These are phyloP conservation scores for Aspergillus heteromorphus DNA, from an alignment of 495 filamentous ascomycete genomes.

Conservation along the genomic window DNA sequence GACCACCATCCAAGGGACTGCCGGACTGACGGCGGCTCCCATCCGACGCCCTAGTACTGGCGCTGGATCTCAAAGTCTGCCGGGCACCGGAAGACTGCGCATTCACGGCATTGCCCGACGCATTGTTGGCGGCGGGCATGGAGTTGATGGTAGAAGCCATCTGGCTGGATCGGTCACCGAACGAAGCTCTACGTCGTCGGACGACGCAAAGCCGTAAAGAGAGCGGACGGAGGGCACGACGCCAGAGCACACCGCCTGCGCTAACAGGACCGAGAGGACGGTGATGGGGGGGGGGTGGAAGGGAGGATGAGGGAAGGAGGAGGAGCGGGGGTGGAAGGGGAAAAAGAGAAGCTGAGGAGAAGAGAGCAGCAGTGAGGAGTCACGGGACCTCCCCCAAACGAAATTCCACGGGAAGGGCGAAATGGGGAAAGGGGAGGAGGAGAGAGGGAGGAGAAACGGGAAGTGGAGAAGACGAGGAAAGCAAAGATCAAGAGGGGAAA, in stretches of 20 bases:
- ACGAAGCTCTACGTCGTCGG: constrained; percentile 33
- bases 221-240: constrained; percentile 20
- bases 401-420: constrained; percentile 3
- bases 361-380: constrained; percentile 14
- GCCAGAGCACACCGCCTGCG: constrained; percentile 42
- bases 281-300: constrained; percentile 6
- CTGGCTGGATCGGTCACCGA: constrained; percentile 30
- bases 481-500: not conserved
- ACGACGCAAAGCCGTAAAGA: constrained; percentile 31
- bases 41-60: constrained; percentile 48
- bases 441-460: not conserved
- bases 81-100: constrained; percentile 32
- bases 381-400: constrained; percentile 16
- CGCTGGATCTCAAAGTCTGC: constrained; percentile 46
- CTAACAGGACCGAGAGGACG: constrained; percentile 13
- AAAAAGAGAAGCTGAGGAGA: constrained; percentile 5
- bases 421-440: constrained; percentile 3
- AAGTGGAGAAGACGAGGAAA: not conserved
- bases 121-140: constrained; percentile 39
- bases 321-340: constrained; percentile 15
- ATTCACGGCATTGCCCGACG: constrained; percentile 40
- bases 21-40: constrained; percentile 51
- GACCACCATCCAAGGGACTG: constrained; percentile 49
- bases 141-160: constrained; percentile 51
- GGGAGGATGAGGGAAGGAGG: constrained; percentile 3